phyloP scores from a whole-genome alignment of 1,284 basidiomycete genomes.

The Cryptococcus hybrid region DNA sequence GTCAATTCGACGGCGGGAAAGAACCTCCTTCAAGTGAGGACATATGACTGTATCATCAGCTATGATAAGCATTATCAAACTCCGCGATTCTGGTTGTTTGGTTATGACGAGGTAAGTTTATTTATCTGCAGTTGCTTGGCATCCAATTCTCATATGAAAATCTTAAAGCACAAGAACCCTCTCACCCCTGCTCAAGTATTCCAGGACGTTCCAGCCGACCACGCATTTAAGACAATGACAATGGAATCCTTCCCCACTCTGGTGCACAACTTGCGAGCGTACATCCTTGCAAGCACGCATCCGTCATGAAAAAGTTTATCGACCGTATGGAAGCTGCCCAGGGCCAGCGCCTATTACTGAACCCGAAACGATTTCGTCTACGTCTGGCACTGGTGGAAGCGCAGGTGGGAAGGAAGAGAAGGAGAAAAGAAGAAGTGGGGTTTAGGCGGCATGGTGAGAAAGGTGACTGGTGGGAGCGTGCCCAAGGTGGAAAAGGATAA shows the following conservation, averaged over 20 bases:
- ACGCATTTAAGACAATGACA: slow-evolving; percentile 98
- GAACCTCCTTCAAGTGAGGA: slow-evolving; percentile 90
- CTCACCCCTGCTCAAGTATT: slow-evolving; percentile 88
- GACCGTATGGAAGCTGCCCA: slow-evolving; percentile 94
- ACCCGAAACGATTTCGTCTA: background rate
- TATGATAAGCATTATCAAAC: slow-evolving; percentile 99
- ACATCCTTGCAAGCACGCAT: slow-evolving; percentile 98
- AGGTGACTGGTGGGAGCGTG: slow-evolving; percentile 60
- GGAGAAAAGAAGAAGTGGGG: slow-evolving; percentile 89
- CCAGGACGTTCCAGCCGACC: slow-evolving; percentile 95
- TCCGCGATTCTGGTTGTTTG: slow-evolving; percentile 89
- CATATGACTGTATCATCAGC: slow-evolving; percentile 98
- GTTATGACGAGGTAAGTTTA: slow-evolving; percentile 80
- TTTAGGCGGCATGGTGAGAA: slow-evolving; percentile 63
- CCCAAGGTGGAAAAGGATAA: slow-evolving; percentile 27
- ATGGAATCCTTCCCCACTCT: slow-evolving; percentile 95
- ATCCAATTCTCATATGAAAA: background rate
- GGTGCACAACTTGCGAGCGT: slow-evolving; percentile 82
- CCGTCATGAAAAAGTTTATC: slow-evolving; percentile 99
- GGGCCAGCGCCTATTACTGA: slow-evolving; percentile 38
- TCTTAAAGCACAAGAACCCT: slow-evolving; percentile 71
- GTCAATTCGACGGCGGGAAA: slow-evolving; percentile 56
- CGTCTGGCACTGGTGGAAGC: slow-evolving; percentile 37
- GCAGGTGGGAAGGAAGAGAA: slow-evolving; percentile 47
- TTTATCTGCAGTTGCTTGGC: slow-evolving; percentile 8